Evolutionary conservation across 164 flowering plant species (phyloP).

Genomic region (Cinnamomum chago): DNA sequence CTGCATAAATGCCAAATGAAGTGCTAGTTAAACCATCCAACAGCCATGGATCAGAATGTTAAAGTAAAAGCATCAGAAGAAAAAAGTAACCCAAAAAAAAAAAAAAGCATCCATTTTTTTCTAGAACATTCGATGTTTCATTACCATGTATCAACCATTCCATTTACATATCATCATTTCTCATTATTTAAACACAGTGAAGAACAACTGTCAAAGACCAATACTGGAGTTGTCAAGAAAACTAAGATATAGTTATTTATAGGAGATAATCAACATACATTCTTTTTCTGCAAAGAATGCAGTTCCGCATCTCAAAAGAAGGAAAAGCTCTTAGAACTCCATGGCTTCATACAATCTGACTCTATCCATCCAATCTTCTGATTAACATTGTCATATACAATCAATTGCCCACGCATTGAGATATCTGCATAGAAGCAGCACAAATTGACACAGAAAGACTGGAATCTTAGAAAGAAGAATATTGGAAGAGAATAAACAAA

Average conservation of each 20-base stretch:
- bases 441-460: not conserved
- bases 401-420: conserved; percentile 54
- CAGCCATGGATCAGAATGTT: too few species aligned
- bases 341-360: conserved; percentile 51
- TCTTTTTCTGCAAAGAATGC: not conserved
- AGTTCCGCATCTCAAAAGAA: conserved; percentile 14
- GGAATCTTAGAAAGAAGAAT: not conserved
- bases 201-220: not conserved
- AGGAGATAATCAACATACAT: not conserved
- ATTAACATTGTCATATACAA: conserved; percentile 67
- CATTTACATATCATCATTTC: not conserved
- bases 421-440: conserved; percentile 42
- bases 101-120: too few species aligned
- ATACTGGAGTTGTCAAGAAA: not conserved
- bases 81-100: too few species aligned
- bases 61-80: too few species aligned
- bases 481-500: not conserved
- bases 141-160: not conserved
- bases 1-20: too few species aligned
- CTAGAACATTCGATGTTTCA: too few species aligned
- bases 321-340: conserved; percentile 23
- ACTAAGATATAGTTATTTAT: too few species aligned
- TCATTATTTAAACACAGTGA: not conserved
- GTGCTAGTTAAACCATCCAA: too few species aligned
- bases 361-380: conserved; percentile 60